These are phyloP conservation scores for Sabuloglossum arenarium DNA, from an alignment of 495 filamentous ascomycete genomes.

Conservation along the genomic window DNA sequence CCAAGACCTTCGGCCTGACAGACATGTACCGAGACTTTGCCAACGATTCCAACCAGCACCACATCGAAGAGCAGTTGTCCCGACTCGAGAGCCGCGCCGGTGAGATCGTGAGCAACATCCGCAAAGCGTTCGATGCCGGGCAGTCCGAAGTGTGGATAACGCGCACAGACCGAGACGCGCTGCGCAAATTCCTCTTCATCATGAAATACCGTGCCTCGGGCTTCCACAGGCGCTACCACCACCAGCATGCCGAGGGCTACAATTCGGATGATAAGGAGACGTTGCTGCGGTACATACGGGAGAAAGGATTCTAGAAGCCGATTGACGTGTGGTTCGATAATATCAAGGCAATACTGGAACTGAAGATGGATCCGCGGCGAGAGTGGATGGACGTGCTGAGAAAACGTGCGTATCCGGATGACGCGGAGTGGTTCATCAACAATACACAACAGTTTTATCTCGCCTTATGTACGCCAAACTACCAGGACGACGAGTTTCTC, in stretches of 20 bases:
- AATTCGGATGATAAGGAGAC: slow-evolving; percentile 17
- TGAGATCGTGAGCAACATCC: slow-evolving; percentile 16
- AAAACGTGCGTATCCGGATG: slow-evolving; percentile 18
- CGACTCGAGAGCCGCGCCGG: slow-evolving; percentile 16
- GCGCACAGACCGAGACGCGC: slow-evolving; percentile 18
- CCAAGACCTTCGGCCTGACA: slow-evolving; percentile 18
- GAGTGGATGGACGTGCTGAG: slow-evolving; percentile 18
- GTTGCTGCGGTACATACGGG: slow-evolving; percentile 23
- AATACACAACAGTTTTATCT: slow-evolving; percentile 22
- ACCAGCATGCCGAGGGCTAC: slow-evolving; percentile 19
- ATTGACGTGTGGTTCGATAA: slow-evolving; percentile 31
- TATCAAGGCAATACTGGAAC: slow-evolving; percentile 25
- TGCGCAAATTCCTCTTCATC: slow-evolving; percentile 33
- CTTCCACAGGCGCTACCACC: slow-evolving; percentile 19
- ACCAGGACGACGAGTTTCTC: slow-evolving; percentile 24
- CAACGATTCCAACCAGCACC: slow-evolving; percentile 10
- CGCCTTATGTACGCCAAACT: slow-evolving; percentile 22
- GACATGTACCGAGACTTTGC: slow-evolving; percentile 24
- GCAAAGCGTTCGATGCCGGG: slow-evolving; percentile 12
- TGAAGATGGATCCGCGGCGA: slow-evolving; percentile 20
- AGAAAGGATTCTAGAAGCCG: slow-evolving; percentile 23
- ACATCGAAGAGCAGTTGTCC: slow-evolving; percentile 20
- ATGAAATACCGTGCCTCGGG: slow-evolving; percentile 24
- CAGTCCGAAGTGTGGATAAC: slow-evolving; percentile 15
- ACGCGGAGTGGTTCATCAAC: slow-evolving; percentile 23